A percentile compares a stretch with the other conserved stretches of the same genome.
phyloP scores from a whole-genome alignment of 1,284 basidiomycete genomes.

The Cutaneotrichosporon sp. region DNA sequence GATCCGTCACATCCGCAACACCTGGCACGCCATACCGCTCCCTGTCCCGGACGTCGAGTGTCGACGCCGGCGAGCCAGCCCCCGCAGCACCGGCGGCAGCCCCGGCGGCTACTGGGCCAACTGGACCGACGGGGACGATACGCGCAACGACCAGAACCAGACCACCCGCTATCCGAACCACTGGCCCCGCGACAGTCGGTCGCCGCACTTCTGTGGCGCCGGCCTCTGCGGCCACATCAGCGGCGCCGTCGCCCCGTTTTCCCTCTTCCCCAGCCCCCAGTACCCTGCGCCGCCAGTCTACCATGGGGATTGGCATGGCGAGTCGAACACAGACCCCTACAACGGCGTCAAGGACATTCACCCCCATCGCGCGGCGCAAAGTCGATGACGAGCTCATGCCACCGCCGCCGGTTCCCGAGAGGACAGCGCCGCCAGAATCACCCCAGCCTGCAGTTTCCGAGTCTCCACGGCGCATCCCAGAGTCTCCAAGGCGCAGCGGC shows the following conservation, averaged over 20 bases:
- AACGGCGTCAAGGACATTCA: neutral
- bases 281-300: neutral
- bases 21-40: neutral
- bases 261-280: neutral
- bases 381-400: constrained; percentile 1
- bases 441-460: neutral
- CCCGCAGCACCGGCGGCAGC: neutral
- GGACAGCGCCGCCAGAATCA: neutral
- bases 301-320: neutral
- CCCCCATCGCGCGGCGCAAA: neutral
- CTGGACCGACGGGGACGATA: neutral
- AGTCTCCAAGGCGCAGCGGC: too few relatives aligned
- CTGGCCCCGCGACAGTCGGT: neutral
- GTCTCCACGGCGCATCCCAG: neutral
- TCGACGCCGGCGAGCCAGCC: neutral
- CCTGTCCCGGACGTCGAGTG: neutral
- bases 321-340: neutral
- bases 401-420: neutral
- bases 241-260: neutral
- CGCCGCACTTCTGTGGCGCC: neutral
- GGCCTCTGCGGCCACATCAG: neutral
- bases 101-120: neutral
- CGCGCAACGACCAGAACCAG: neutral
- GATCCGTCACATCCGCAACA: neutral
- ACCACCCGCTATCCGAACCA: neutral